Evolutionary conservation across 768 basidiomycete species (phyloP).

Genomic region (Nidularia sp.): DNA sequence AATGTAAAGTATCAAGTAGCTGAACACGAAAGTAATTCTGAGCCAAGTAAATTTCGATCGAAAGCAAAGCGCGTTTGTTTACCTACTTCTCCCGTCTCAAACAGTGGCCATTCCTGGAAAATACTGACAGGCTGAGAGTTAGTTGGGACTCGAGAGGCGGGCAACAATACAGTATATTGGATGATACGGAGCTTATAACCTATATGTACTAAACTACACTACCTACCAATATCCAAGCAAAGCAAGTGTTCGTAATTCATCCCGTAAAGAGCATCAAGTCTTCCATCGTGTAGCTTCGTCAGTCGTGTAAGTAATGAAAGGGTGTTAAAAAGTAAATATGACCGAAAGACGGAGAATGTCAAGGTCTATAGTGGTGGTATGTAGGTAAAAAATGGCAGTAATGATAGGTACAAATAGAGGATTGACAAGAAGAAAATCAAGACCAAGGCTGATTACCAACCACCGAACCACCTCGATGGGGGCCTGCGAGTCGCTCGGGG

Average conservation of each 20-base stretch:
- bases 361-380: not conserved
- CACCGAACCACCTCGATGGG: constrained; percentile 56
- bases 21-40: too few species aligned
- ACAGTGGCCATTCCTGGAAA: too few species aligned
- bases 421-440: constrained; percentile 25
- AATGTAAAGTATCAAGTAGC: too few species aligned
- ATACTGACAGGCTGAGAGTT: too few species aligned
- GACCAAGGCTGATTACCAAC: constrained; percentile 36
- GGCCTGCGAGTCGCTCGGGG: constrained; percentile 43
- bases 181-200: constrained; percentile 2
- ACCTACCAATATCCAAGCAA: constrained; percentile 23
- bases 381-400: not conserved
- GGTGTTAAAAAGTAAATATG: constrained; percentile 1
- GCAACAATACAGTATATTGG: constrained; percentile 9
- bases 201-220: constrained; percentile 25
- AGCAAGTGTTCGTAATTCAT: constrained; percentile 19
- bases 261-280: constrained; percentile 17
- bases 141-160: not conserved
- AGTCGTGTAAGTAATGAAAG: constrained; percentile 6
- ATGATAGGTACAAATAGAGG: constrained; percentile 28
- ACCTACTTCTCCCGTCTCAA: too few species aligned
- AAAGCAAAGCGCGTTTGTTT: too few species aligned
- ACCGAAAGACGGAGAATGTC: constrained; percentile 2
- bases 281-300: constrained; percentile 23
- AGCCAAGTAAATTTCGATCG: too few species aligned